These are phyloP conservation scores for Penicillium glabrum DNA, from an alignment of 2,329 filamentous ascomycete genomes.

Conservation along the genomic window DNA sequence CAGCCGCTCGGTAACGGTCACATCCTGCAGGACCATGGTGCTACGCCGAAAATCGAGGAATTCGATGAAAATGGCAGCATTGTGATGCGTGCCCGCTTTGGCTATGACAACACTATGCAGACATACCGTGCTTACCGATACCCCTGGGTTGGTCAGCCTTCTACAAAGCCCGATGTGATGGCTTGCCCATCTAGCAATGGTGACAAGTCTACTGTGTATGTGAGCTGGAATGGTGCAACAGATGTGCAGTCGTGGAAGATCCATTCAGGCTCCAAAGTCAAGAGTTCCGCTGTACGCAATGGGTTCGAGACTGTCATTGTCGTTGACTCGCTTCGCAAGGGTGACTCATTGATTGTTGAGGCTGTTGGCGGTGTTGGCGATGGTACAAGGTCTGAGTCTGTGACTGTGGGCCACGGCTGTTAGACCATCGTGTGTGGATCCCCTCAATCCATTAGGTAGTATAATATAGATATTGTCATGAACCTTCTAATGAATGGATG, in stretches of 20 bases:
- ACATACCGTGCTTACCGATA: constrained; percentile 31
- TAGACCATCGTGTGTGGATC: not conserved
- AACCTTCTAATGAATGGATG: not conserved
- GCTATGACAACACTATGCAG: constrained; percentile 21
- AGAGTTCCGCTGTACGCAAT: constrained; percentile 6
- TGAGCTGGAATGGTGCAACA: constrained; percentile 43
- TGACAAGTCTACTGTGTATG: constrained; percentile 27
- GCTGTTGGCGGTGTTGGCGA: constrained; percentile 20
- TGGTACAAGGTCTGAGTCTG: constrained; percentile 13
- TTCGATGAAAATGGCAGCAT: constrained; percentile 24
- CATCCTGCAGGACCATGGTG: constrained; percentile 33
- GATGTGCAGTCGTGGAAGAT: constrained; percentile 26
- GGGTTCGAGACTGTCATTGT: constrained; percentile 16
- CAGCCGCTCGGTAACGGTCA: constrained; percentile 23
- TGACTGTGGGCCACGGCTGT: constrained; percentile 14
- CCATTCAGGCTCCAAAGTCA: constrained; percentile 8
- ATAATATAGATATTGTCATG: not conserved
- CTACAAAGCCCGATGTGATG: constrained; percentile 16
- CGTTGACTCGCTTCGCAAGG: constrained; percentile 6
- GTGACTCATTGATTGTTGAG: constrained; percentile 14
- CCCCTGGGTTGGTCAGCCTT: constrained; percentile 21
- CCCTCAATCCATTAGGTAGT: too few species aligned
- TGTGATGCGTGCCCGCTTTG: constrained; percentile 34
- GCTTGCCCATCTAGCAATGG: constrained; percentile 12
- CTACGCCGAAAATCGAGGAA: constrained; percentile 33